Conservation (phyloP, 1,284 basidiomycete genomes). For the Ceratobasidium sp. region DNA sequence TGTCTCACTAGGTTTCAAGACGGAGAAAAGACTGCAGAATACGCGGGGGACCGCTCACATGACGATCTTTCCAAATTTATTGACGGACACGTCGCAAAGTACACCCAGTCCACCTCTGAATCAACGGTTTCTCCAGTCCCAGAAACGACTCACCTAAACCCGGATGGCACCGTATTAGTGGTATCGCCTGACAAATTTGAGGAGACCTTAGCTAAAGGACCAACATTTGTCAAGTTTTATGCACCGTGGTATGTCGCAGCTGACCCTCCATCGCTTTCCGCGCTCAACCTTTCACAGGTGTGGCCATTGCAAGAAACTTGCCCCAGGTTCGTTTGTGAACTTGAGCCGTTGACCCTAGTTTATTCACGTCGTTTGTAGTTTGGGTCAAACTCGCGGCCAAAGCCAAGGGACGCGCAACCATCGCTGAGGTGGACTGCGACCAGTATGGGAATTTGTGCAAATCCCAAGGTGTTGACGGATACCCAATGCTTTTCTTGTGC, state of each 20-base stretch:
- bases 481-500: conserved; percentile 81
- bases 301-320: conserved; percentile 91
- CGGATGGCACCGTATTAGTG: conserved; percentile 68
- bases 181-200: conserved; percentile 67
- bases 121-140: conserved; percentile 44
- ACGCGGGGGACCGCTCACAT: conserved; percentile 63
- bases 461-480: conserved; percentile 73
- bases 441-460: conserved; percentile 72
- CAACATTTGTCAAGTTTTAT: conserved; percentile 88
- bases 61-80: conserved; percentile 66
- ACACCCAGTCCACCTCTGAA: conserved; percentile 50
- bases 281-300: conserved; percentile 62
- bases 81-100: conserved; percentile 56
- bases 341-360: neutral
- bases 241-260: conserved; percentile 76
- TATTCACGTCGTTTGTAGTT: conserved; percentile 50
- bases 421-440: conserved; percentile 91
- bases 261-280: conserved; percentile 10
- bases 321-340: conserved; percentile 63
- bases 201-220: conserved; percentile 64
- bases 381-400: conserved; percentile 78
- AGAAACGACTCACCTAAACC: conserved; percentile 61
- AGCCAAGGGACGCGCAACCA: conserved; percentile 74
- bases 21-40: conserved; percentile 71
- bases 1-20: conserved; percentile 58